These are phyloP conservation scores for Hapsidospora chrysogenum DNA, from an alignment of 495 filamentous ascomycete genomes.

Conservation along the genomic window DNA sequence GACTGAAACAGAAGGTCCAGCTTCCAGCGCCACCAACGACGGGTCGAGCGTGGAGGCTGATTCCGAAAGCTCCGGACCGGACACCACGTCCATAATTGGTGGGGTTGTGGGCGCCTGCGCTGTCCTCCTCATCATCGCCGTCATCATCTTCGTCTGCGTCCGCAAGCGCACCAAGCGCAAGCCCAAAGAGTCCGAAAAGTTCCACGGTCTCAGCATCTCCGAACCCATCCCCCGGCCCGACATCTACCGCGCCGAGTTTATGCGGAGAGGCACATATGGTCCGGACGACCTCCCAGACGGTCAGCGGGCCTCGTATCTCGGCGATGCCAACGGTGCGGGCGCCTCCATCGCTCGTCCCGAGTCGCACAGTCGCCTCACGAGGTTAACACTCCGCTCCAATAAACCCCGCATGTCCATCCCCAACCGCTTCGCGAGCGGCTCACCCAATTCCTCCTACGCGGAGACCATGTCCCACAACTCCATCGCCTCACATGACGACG, in stretches of 20 bases:
- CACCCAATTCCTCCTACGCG: constrained; percentile 7
- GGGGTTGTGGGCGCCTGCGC: constrained; percentile 14
- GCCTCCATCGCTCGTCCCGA: not conserved
- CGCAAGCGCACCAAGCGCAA: constrained; percentile 11
- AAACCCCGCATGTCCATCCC: constrained; percentile 1
- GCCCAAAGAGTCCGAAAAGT: constrained; percentile 5
- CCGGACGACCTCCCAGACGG: too few relatives aligned
- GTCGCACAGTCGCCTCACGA: constrained; percentile 1
- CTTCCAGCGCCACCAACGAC: constrained; percentile 1
- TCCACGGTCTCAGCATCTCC: constrained; percentile 19
- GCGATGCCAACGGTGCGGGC: not conserved
- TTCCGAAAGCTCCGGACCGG: constrained; percentile 7
- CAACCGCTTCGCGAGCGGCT: constrained; percentile 11
- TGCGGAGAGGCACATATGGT: constrained; percentile 9
- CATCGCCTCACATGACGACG: not conserved
- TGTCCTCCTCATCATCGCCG: constrained; percentile 8
- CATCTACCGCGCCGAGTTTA: constrained; percentile 18
- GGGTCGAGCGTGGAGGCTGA: not conserved
- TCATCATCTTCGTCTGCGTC: constrained; percentile 6
- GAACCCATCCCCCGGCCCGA: constrained; percentile 20
- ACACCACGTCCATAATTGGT: constrained; percentile 13
- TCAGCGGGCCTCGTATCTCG: constrained; percentile 1
- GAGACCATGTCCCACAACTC: not conserved
- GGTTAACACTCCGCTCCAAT: not conserved
- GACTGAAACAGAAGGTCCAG: constrained; percentile 2